A percentile compares a stretch with the other conserved stretches of the same genome.
Evolutionary conservation across 1,284 basidiomycete species (phyloP).

Genomic region (Leccinum brunneo-olivaceum): DNA sequence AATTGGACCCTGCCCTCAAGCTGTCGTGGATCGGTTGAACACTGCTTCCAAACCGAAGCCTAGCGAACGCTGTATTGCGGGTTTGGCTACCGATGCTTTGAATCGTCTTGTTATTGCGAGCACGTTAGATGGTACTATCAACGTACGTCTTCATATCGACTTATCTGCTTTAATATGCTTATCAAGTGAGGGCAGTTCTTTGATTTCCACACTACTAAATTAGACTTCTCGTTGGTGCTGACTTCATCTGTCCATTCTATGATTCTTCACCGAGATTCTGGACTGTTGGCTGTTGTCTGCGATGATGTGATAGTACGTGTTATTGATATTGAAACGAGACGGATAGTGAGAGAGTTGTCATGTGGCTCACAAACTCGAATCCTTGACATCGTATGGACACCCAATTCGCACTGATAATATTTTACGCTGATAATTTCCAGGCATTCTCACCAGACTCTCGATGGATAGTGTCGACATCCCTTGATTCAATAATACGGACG

Average conservation of each 20-base stretch:
- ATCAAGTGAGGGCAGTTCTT: slow-evolving; percentile 65
- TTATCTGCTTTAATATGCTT: background rate
- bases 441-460: slow-evolving; percentile 90
- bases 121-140: slow-evolving; percentile 84
- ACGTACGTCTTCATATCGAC: slow-evolving; percentile 48
- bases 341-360: slow-evolving; percentile 79
- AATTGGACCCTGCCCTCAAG: slow-evolving; percentile 56
- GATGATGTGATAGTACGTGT: slow-evolving; percentile 83
- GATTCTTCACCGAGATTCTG: slow-evolving; percentile 78
- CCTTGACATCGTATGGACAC: slow-evolving; percentile 67
- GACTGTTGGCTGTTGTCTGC: slow-evolving; percentile 78
- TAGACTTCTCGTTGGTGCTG: slow-evolving; percentile 64
- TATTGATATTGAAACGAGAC: slow-evolving; percentile 86
- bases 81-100: slow-evolving; percentile 80
- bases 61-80: slow-evolving; percentile 66
- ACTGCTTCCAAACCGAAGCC: slow-evolving; percentile 37
- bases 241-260: slow-evolving; percentile 69
- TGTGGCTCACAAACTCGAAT: slow-evolving; percentile 74
- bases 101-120: slow-evolving; percentile 79
- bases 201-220: slow-evolving; percentile 82
- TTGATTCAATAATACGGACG: slow-evolving; percentile 90
- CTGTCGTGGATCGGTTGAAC: slow-evolving; percentile 39
- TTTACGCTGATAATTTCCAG: slow-evolving; percentile 35
- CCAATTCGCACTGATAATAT: background rate
- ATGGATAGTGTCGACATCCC: slow-evolving; percentile 85